Conservation (phyloP, 805 yeast genomes). For the Cyberlindnera galapagoensis region DNA sequence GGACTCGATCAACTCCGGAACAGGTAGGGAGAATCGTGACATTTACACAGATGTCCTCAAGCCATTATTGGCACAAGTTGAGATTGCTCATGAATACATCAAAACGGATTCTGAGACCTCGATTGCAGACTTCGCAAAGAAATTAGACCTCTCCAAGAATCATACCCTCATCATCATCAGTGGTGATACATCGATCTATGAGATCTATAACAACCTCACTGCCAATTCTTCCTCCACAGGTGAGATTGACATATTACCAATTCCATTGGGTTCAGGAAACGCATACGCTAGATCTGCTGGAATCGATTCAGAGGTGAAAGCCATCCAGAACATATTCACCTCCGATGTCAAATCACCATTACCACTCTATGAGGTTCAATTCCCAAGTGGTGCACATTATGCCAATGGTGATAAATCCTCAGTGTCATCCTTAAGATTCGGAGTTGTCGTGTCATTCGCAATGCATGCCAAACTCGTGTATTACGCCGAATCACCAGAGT, state of each 20-base stretch:
- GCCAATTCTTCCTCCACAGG: conserved; percentile 20
- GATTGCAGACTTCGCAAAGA: conserved; percentile 33
- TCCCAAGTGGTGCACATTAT: conserved; percentile 22
- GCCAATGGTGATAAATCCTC: conserved; percentile 1
- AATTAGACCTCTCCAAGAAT: conserved; percentile 17
- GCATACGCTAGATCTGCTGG: conserved; percentile 65
- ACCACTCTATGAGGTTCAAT: conserved; percentile 28
- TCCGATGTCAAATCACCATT: conserved; percentile 12
- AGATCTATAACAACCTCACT: conserved; percentile 51
- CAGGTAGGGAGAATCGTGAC: conserved; percentile 29
- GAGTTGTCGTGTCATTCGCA: conserved; percentile 78
- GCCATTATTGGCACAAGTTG: conserved; percentile 40
- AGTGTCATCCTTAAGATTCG: conserved; percentile 24
- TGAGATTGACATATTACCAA: conserved; percentile 22
- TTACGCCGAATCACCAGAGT: conserved; percentile 63
- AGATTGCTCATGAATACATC: conserved; percentile 33
- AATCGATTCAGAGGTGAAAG: conserved; percentile 26
- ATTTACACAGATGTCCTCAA: conserved; percentile 36
- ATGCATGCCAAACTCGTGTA: conserved; percentile 84
- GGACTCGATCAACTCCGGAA: conserved; percentile 33
- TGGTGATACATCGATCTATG: conserved; percentile 83
- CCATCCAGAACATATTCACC: conserved; percentile 31
- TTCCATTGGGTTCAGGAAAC: conserved; percentile 88
- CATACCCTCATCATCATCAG: conserved; percentile 57
- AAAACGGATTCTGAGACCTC: conserved; percentile 35